Conservation (phyloP, 1,139 yeast genomes). For the Yamadazyma diospyri region DNA sequence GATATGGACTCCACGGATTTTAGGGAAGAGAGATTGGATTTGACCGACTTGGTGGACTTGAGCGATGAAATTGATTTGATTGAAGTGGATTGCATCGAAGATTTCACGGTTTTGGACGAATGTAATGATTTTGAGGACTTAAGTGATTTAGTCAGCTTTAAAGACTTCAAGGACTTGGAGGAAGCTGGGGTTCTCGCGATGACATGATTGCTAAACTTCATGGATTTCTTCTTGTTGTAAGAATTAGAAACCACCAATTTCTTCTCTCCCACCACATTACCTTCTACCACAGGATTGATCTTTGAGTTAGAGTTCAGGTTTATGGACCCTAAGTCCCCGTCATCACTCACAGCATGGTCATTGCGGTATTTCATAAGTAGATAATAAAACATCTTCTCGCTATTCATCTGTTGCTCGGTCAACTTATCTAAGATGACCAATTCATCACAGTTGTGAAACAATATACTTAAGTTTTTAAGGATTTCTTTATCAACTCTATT, state of each 20-base stretch:
- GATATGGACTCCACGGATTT: slow-evolving; percentile 1
- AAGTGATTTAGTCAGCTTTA: slow-evolving; percentile 8
- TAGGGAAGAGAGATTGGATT: not conserved
- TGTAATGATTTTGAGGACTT: slow-evolving; percentile 5
- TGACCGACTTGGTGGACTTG: slow-evolving; percentile 1
- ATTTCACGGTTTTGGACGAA: not conserved
- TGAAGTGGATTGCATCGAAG: slow-evolving; percentile 1
- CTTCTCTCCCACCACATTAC: slow-evolving; percentile 27
- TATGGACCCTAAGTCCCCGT: slow-evolving; percentile 19
- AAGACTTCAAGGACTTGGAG: slow-evolving; percentile 15
- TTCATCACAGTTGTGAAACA: slow-evolving; percentile 85
- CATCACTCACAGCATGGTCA: slow-evolving; percentile 47
- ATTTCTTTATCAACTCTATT: slow-evolving; percentile 77
- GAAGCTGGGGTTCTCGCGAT: slow-evolving; percentile 24
- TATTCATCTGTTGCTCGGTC: slow-evolving; percentile 51
- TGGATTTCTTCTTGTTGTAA: slow-evolving; percentile 33
- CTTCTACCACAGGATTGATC: slow-evolving; percentile 20
- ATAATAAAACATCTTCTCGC: slow-evolving; percentile 90
- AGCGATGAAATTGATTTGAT: slow-evolving; percentile 1
- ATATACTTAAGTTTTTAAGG: slow-evolving; percentile 75
- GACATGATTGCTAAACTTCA: slow-evolving; percentile 22
- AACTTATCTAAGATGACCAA: slow-evolving; percentile 58
- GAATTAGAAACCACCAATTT: slow-evolving; percentile 32
- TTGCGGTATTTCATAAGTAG: slow-evolving; percentile 79
- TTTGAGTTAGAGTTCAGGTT: slow-evolving; percentile 20